phyloP scores from a whole-genome alignment of 1,139 yeast genomes.

The Sugiyamaella pinicola region DNA sequence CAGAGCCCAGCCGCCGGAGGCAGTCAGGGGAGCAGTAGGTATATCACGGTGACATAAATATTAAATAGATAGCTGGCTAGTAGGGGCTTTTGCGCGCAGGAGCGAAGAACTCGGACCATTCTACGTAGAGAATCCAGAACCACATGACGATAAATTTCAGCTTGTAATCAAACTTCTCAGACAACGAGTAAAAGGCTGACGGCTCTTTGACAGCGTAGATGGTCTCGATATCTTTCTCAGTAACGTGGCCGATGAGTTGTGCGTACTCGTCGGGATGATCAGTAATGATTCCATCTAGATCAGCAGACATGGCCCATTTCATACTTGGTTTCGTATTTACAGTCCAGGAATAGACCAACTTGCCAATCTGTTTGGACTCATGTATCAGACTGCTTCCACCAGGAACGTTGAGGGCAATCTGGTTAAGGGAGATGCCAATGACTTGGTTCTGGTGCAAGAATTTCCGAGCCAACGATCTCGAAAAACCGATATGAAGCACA shows the following conservation, averaged over 20 bases:
- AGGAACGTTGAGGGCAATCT: conserved; percentile 46
- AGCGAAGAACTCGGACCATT: conserved; percentile 6
- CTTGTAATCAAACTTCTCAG: conserved; percentile 3
- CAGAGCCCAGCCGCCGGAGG: conserved; percentile 5
- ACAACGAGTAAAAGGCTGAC: conserved; percentile 13
- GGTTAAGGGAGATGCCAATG: conserved; percentile 49
- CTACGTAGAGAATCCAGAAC: conserved; percentile 13
- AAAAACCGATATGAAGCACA: conserved; percentile 57
- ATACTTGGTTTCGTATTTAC: conserved; percentile 54
- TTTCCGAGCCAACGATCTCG: conserved; percentile 43
- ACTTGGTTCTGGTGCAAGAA: conserved; percentile 45
- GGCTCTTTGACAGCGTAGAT: conserved; percentile 25
- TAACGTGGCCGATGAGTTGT: conserved; percentile 23
- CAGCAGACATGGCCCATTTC: conserved; percentile 49
- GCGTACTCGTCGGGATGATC: conserved; percentile 54
- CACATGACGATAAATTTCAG: conserved; percentile 14
- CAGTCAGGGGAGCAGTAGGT: neutral
- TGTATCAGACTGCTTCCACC: conserved; percentile 46
- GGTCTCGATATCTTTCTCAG: conserved; percentile 28
- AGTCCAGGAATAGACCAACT: conserved; percentile 80
- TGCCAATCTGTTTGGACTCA: conserved; percentile 47
- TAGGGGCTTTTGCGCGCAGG: conserved; percentile 16
- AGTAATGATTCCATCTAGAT: conserved; percentile 63
- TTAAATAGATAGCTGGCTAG: conserved; percentile 6
- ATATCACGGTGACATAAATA: neutral